Evolutionary conservation across 2,329 filamentous ascomycete species (phyloP).

Genomic region (Emergomyces orientalis): DNA sequence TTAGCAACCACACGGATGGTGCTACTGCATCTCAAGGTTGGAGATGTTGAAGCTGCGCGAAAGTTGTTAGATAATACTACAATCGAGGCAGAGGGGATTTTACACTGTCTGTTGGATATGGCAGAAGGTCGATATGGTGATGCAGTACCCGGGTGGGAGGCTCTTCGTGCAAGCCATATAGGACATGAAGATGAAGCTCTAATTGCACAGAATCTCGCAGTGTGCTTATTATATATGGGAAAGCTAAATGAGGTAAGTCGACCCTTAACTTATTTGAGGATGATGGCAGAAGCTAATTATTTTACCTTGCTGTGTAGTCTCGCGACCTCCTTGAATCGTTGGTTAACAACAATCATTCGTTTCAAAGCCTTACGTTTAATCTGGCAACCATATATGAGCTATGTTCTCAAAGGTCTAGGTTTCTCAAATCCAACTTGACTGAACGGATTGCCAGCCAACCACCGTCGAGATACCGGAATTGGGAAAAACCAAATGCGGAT

Average conservation of each 20-base stretch:
- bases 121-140: constrained; percentile 62
- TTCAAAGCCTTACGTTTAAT: constrained; percentile 79
- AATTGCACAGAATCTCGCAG: constrained; percentile 70
- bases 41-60: constrained; percentile 62
- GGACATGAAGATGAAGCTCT: constrained; percentile 51
- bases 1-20: constrained; percentile 38
- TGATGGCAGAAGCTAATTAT: constrained; percentile 2
- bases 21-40: constrained; percentile 67
- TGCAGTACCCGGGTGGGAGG: constrained; percentile 55
- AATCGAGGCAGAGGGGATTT: constrained; percentile 22
- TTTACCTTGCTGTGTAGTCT: constrained; percentile 41
- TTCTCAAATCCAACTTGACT: constrained; percentile 61
- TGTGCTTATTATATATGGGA: constrained; percentile 75
- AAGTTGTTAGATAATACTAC: constrained; percentile 37
- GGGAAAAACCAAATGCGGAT: constrained; percentile 63
- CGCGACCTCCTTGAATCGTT: constrained; percentile 57
- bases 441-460: constrained; percentile 57
- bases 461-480: constrained; percentile 47
- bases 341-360: constrained; percentile 54
- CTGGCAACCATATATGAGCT: constrained; percentile 85
- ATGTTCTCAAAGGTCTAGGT: constrained; percentile 65
- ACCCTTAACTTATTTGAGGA: neutral
- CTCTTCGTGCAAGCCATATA: constrained; percentile 40
- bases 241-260: constrained; percentile 57
- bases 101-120: constrained; percentile 62